Evolutionary conservation across 768 basidiomycete species (phyloP).

Genomic region (Brasilioporus rufonigricans): DNA sequence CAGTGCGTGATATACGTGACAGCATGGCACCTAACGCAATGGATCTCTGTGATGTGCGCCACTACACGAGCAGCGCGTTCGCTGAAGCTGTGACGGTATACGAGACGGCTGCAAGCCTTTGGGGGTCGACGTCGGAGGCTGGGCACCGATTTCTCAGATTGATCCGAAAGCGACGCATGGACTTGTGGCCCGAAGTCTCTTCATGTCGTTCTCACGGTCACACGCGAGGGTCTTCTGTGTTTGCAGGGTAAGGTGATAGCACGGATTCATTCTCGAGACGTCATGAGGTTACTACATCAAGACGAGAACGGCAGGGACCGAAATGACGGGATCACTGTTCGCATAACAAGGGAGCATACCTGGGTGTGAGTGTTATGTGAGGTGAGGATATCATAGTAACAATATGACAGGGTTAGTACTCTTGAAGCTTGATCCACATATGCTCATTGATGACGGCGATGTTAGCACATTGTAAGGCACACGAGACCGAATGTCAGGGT

Average conservation of each 20-base stretch:
- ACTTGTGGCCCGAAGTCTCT: no score
- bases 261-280: background rate
- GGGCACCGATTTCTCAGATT: background rate
- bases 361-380: background rate
- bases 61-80: no score
- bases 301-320: no score
- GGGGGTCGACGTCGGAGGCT: background rate
- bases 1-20: no score
- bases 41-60: no score
- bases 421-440: background rate
- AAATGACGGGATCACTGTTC: background rate
- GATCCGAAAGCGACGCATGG: background rate
- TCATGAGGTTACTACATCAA: background rate
- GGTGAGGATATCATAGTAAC: background rate
- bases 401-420: background rate
- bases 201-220: background rate
- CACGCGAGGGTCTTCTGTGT: background rate
- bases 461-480: background rate
- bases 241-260: background rate
- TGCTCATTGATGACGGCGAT: background rate
- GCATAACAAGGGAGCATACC: background rate
- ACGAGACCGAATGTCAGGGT: background rate
- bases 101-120: no score
- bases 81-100: no score
- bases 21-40: no score